Evolutionary conservation across 2,329 filamentous ascomycete species (phyloP).

Genomic region (Dactylellina parvicollis): DNA sequence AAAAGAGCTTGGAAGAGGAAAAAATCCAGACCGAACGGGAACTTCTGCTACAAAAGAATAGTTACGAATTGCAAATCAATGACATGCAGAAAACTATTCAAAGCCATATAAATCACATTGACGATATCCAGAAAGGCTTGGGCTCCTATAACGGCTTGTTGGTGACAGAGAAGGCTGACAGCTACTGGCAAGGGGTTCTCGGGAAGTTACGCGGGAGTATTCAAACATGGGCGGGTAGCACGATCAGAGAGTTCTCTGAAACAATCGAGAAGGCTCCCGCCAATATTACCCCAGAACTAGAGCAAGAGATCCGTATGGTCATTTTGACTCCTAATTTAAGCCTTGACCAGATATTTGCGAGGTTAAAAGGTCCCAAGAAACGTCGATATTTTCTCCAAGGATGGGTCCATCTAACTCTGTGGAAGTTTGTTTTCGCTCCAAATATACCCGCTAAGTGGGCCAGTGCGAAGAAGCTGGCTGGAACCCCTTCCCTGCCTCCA

Average conservation of each 20-base stretch:
- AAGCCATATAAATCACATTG: constrained; percentile 1
- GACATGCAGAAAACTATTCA: not conserved
- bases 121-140: not conserved
- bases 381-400: constrained; percentile 10
- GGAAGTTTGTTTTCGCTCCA: constrained; percentile 12
- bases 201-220: not conserved
- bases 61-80: not conserved
- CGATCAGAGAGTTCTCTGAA: not conserved
- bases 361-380: not conserved
- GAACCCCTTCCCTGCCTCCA: not conserved
- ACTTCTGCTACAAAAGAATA: not conserved
- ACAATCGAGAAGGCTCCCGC: not conserved
- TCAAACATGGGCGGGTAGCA: constrained; percentile 4
- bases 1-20: not conserved
- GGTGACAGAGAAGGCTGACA: not conserved
- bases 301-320: constrained; percentile 1
- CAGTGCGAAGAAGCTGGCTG: not conserved
- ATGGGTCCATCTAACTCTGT: constrained; percentile 2
- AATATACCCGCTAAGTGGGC: constrained; percentile 7
- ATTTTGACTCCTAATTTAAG: not conserved
- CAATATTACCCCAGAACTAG: not conserved
- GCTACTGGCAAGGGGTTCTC: not conserved
- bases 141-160: constrained; percentile 8
- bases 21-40: not conserved
- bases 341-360: constrained; percentile 2